A percentile compares a stretch with the other conserved stretches of the same genome.
Conservation (phyloP, 2,329 filamentous ascomycete species). For the Samsoniella hepiali region DNA sequence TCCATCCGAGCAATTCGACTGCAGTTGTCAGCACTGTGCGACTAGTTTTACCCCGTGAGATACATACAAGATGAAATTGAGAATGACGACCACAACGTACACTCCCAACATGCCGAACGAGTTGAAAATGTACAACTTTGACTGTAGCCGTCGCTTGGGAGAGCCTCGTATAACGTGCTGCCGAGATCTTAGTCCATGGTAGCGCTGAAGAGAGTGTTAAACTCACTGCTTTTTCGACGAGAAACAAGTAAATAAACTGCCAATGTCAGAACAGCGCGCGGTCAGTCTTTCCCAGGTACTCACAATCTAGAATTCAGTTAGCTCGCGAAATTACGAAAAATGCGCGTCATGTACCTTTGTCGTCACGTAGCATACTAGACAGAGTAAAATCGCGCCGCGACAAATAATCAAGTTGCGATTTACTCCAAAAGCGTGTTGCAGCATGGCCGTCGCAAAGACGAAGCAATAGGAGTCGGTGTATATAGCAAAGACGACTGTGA, state of each 20-base stretch:
- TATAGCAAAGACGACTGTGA: slow-evolving; percentile 55
- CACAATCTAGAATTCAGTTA: slow-evolving; percentile 30
- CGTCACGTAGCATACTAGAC: slow-evolving; percentile 59
- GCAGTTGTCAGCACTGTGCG: neutral
- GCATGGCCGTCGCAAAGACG: slow-evolving; percentile 53
- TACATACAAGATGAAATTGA: slow-evolving; percentile 60
- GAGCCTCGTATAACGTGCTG: slow-evolving; percentile 57
- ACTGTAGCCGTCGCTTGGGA: slow-evolving; percentile 49
- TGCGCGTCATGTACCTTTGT: slow-evolving; percentile 49
- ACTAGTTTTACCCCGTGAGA: neutral
- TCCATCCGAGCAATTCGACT: slow-evolving; percentile 57
- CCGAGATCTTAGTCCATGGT: slow-evolving; percentile 12
- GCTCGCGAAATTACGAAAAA: neutral
- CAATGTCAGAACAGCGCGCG: neutral
- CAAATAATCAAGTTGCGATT: slow-evolving; percentile 50
- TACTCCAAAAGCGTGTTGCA: slow-evolving; percentile 56
- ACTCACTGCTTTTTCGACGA: slow-evolving; percentile 61
- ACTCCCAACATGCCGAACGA: slow-evolving; percentile 52
- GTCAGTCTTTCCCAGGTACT: slow-evolving; percentile 4
- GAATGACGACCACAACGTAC: slow-evolving; percentile 46
- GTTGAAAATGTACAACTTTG: slow-evolving; percentile 60
- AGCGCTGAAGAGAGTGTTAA: neutral
- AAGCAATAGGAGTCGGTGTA: slow-evolving; percentile 60
- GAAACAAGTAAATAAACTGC: slow-evolving; percentile 60
- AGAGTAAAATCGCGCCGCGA: slow-evolving; percentile 57